Evolutionary conservation across 108 stramenopile species (phyloP), one percentile per base, ranked within the genome.

Genomic region (Skeletonema menzelii): DNA sequence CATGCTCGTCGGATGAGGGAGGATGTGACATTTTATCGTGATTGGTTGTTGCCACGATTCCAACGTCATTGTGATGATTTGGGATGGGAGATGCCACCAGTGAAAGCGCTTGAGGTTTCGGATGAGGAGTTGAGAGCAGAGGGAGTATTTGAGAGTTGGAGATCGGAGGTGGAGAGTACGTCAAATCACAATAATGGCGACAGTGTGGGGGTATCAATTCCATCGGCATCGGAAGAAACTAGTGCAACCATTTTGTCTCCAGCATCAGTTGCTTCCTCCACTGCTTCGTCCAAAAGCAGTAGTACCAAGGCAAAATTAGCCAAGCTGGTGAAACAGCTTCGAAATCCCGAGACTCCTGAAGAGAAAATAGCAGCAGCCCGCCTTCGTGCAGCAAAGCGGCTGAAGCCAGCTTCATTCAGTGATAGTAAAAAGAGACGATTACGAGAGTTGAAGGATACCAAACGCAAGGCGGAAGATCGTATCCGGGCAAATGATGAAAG

Each of bases 1-100:
- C 97, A 98, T 73, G 92, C 93, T 11, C 73, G 73, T 35, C 71
- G 85, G 58, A 96, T 98, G 73, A 56, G 94, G 64, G 75, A 88
- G 37, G 92, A 98, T 70, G 72, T 82, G 13, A 69, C 77, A 4
- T 97, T 98, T 76, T 98, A 98, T 67, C 70, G 85, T 40, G 69
- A 76, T 40, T 98, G 93, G 92, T 75, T 98, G 5, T 35, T 94
- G 56, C 89, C 91, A 10, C 95, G 95, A 60, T 96, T 98, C 72
- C 70, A 87, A 31, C 56, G 65, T 5, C 82, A 91, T 65, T 95
- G 92, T 65, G 75, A 89, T 14, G 32, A 80, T n/a, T 60, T 79
- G 40, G 90, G 91, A 5, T 97, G 97, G 97, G 59, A 71, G 13
- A 88, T 96, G 90, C 90, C 91, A 24, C 73, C 86, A 0, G 88